Base-by-base conservation (phyloP, 2,329 filamentous ascomycete genomes). In the Biscogniauxia mediterranea region DNA sequence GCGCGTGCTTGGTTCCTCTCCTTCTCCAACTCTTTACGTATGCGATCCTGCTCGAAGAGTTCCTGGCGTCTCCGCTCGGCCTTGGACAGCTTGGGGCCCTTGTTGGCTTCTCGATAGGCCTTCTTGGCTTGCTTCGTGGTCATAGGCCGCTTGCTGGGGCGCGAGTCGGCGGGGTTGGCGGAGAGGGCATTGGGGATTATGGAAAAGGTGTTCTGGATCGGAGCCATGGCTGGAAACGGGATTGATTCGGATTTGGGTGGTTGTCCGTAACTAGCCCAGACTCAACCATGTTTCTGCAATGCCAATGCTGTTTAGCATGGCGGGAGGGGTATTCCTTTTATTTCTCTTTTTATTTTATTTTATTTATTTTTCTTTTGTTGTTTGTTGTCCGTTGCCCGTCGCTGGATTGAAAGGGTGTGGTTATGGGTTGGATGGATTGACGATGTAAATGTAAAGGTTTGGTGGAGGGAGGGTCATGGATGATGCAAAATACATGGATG, bases 41-140 rank as follows among this genome's bases (percentile, higher is more conserved):
- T 84, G n/a, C 80, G 76, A 60, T 85, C 83, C 65, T 85, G 83
- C 62, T 87, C 83, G 52, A 74, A 72, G 20, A 75, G 71, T 49
- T 78, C 77, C 61, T 73, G 69, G 17, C 74, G 74, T 23, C 79
- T 76, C 61, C 75, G 74, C 62, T 83, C 80, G 25, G 75, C 76
- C 61, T 78, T 79, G 46, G 78, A 78, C 23, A 82, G 68, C 57
- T 75, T 76, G 0, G 78, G 77, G 1, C 65, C 74, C 62, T 74
- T 72, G 26, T 71, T 84, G 64, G 66, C 74, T 72, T 75, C 75
- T 65, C 66, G 76, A 70, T 78, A 83, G 61, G 72, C 75, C 63
- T 80, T 81, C 67, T 80, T 79, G 32, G 77, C 79, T 61, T 80
- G 77, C 65, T 80, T 82, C 19, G 77, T 78, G 49, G 81, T 83